Evolutionary conservation across 2,329 filamentous ascomycete species (phyloP), one percentile per base, ranked within the genome.

Genomic region (Davidsoniella neocaledoniae): DNA sequence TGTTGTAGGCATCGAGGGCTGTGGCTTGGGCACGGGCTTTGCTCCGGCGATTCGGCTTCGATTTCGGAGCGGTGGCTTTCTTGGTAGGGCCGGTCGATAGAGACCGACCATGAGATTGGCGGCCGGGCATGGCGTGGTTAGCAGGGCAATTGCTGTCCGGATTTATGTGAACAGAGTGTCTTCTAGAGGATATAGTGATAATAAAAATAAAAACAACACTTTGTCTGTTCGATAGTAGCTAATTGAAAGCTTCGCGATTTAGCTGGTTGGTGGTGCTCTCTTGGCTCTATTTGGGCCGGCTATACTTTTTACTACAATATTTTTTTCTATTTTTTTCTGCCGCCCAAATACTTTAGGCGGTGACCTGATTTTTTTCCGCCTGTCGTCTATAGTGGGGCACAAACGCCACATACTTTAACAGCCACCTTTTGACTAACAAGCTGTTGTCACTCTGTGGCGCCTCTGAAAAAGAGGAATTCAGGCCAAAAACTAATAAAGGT

Each of bases 1-100:
- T 70, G 45, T 73, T 70, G 55, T 77, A 77, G 43, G 75, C 74
- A 54, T 77, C 68, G 50, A 77, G 65, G 2, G 71, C 73, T 54
- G 68, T 72, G 56, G 69, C 68, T 54, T 66, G 65, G 46, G 70
- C 63, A 54, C 63, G 66, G n/a, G 68, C 62, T 55, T 72, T 74
- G 37, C 70, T 72, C 52, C 69, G 67, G 51, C 69, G 67, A 54
- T 56, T 54, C 12, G 47, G 47, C 6, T 37, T 37, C 19, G 21
- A 16, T 14, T 16, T 26, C 4, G 46, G 38, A 25, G 19, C 16
- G 23, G 42, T 46, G 14, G 25, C 14, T 21, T 25, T 17, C 43
- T 53, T 53, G 26, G 45, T 53, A 19, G 50, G 29, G 53, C 53
- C 55, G 54, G 62, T 66, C 43, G 60, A 56, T 43, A 65, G 61